A percentile compares a stretch with the other conserved stretches of the same genome.
Conservation (phyloP, 2,329 filamentous ascomycete species). For the Aspergillus vadensis region DNA sequence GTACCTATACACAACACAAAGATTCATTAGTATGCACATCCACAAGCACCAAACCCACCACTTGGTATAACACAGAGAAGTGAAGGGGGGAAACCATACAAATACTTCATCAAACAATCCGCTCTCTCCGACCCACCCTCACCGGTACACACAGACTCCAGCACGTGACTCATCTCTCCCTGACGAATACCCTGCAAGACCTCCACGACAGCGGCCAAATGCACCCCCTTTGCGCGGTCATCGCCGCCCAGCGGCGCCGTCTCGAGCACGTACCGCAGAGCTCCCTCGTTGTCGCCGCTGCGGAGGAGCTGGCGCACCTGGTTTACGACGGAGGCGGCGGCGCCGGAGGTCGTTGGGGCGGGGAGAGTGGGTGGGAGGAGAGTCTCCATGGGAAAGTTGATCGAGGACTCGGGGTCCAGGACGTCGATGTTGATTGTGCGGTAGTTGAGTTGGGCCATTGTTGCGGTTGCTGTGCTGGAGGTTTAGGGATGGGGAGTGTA, state of each 20-base stretch:
- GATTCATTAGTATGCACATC: neutral
- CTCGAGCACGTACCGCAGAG: slow-evolving; percentile 80
- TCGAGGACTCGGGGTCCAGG: slow-evolving; percentile 82
- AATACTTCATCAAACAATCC: slow-evolving; percentile 96
- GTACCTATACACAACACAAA: slow-evolving; percentile 61
- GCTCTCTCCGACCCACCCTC: slow-evolving; percentile 80
- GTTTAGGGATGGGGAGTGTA: neutral
- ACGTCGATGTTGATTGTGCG: slow-evolving; percentile 95
- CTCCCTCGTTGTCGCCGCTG: slow-evolving; percentile 84
- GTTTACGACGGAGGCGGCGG: slow-evolving; percentile 73
- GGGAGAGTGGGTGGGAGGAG: slow-evolving; percentile 71
- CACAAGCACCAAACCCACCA: neutral
- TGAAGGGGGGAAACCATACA: slow-evolving; percentile 60
- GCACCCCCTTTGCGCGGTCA: slow-evolving; percentile 69
- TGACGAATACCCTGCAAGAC: slow-evolving; percentile 95
- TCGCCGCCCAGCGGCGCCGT: slow-evolving; percentile 69
- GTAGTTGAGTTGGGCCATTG: slow-evolving; percentile 60
- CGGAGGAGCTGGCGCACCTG: slow-evolving; percentile 87
- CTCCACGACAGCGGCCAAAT: slow-evolving; percentile 85
- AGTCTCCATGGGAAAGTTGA: slow-evolving; percentile 87
- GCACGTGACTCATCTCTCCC: slow-evolving; percentile 87
- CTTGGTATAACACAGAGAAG: neutral
- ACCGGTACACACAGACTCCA: slow-evolving; percentile 76
- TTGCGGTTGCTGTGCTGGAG: slow-evolving; percentile 16
- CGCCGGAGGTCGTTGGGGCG: slow-evolving; percentile 72